Evolutionary conservation across 1,139 yeast genomes (phyloP), one percentile per base, ranked within the genome.

Genomic region (Debaryomyces robertsiae): DNA sequence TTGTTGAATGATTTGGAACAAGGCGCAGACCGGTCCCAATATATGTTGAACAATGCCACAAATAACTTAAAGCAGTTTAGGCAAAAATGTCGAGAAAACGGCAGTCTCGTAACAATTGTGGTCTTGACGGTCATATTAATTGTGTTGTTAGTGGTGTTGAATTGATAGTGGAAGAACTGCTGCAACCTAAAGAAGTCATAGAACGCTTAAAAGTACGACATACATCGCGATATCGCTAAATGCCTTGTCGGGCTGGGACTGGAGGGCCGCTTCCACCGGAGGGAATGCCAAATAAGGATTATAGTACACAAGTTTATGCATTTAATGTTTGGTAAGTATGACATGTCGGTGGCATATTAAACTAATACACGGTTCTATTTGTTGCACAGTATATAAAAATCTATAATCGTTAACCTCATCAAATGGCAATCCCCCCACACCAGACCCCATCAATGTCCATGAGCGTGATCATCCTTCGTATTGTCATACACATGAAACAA

Each of bases 41-140:
- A 62, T 35, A 65, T 84, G 38, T 58, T 88, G 30, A 65, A 67
- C 28, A 65, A 72, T 6, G 93, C 95, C 1, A 69, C 73, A 25
- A 62, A 66, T 41, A 70, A 83, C 34, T 67, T 88, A 41, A 69
- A 63, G 27, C 67, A 63, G 32, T 84, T 87, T 53, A 70, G 83
- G 39, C 65, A 72, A 11, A 75, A 69, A 50, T 77, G 83, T 14
- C 73, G 75, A 42, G 88, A 84, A 54, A 81, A 85, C 53, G 91
- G 93, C 1, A 83, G 87, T 39, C 69, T 87, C 67, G 69, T 81
- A 31, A 83, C 91, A 0, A 87, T 87, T 25, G 63, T 80, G n/a
- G 73, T 79, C 6, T 65, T 88, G 44, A 69, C 84, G 4, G 63
- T 83, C 17, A 78, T 82, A 31, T 65, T 84, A 48, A 71, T 84